phyloP scores from a whole-genome alignment of 352 stramenopile genomes.

The Globisporangium spiculum region DNA sequence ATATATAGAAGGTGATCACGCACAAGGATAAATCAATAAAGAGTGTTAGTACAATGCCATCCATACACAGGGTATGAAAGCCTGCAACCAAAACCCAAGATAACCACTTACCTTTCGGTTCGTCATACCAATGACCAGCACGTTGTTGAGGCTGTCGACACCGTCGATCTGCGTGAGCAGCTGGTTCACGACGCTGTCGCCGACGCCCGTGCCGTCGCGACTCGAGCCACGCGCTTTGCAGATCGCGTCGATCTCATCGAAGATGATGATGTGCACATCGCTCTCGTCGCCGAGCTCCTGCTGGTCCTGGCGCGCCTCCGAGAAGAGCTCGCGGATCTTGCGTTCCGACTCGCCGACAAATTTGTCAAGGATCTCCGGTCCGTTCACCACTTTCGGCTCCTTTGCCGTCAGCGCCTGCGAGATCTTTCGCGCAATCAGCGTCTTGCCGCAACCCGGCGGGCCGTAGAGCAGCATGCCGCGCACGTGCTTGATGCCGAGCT shows the following conservation, averaged over 20 bases:
- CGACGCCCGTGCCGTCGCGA: constrained; percentile 94
- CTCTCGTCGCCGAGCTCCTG: constrained; percentile 94
- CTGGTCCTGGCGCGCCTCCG: constrained; percentile 89
- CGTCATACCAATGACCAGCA: constrained; percentile 99
- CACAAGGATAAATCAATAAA: background rate
- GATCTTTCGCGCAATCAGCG: constrained; percentile 98
- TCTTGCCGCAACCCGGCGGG: constrained; percentile 93
- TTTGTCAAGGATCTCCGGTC: constrained; percentile 99
- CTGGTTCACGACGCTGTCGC: constrained; percentile 99
- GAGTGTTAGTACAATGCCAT: background rate
- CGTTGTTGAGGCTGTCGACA: constrained; percentile 99
- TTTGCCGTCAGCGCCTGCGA: constrained; percentile 94
- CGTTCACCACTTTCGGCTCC: constrained; percentile 97
- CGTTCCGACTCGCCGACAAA: constrained; percentile 98
- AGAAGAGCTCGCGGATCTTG: constrained; percentile 98
- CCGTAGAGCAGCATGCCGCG: constrained; percentile 90
- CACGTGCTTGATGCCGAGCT: constrained; percentile 99
- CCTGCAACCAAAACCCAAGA: background rate
- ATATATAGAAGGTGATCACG: background rate
- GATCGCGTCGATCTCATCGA: constrained; percentile 99
- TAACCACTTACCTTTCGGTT: constrained; percentile 93
- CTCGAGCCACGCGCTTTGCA: constrained; percentile 95
- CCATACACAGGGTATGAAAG: background rate
- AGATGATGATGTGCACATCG: constrained; percentile 99
- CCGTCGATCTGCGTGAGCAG: constrained; percentile 99